Evolutionary conservation across 139 green algal species (phyloP), one percentile per base, ranked within the genome.

Genomic region (Pleodorina starrii): DNA sequence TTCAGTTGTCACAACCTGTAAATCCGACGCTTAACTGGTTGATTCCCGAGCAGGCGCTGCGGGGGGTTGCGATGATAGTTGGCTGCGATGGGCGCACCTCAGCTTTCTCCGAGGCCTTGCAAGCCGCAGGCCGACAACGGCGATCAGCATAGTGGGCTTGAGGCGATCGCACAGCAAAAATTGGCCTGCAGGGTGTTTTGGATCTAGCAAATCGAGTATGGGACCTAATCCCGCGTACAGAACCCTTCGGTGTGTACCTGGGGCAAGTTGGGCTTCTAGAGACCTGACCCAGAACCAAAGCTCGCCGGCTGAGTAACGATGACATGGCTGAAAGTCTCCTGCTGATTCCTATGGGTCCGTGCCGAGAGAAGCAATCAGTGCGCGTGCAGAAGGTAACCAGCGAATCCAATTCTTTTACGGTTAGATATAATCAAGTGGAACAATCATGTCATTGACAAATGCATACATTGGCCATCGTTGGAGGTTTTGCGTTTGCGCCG

Each of bases 51-150:
- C 7, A 46, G 38, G 14, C 35, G 36, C 68, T 2, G 9, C 35
- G 29, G 36, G 19, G 51, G 78, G 36, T 36, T 11, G 78, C 50
- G 10, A 38, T 43, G 5, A 32, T n/a, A n/a, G n/a, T n/a, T n/a
- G n/a, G n/a, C n/a, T n/a, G n/a, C n/a, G n/a, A n/a, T n/a, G n/a
- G n/a, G n/a, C 76, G 5, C 23, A 85, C 78, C 78, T 85, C 78
- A 38, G 36, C 51, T 51, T 63, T 63, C 51, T 85, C 78, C 36
- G 78, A 17, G 10, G 54, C 21, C 27, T 85, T 51, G 78, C 78
- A 73, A 44, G 38, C 36, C 11, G 73, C 51, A n/a, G 51, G 36
- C 35, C 23, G 78, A 25, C 51, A 43, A 36, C 35, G 25, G 4
- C 35, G 16, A 54, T 42, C 2, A 11, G 27, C 54, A 21, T 57